Percentiles rank a stretch among this genome's conserved stretches.
phyloP scores from a whole-genome alignment of 305 asterid species.

The Solanum hybrid region DNA sequence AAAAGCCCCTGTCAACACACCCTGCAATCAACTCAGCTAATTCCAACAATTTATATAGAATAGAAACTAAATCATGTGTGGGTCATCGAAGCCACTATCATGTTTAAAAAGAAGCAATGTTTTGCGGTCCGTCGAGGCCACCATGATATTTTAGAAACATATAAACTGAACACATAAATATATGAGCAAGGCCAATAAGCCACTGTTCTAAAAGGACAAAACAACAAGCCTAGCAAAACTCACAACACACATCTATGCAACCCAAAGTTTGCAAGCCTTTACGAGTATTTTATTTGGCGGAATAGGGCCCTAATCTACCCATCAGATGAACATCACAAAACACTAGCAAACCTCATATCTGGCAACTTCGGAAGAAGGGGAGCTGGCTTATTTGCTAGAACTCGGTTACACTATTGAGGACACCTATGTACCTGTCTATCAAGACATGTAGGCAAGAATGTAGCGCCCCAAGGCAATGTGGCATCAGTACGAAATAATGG shows the following conservation, averaged over 20 bases:
- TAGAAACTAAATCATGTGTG: neutral
- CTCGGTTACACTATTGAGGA: neutral
- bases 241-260: neutral
- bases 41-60: neutral
- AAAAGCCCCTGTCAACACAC: neutral
- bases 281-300: neutral
- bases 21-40: neutral
- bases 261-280: neutral
- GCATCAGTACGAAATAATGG: neutral
- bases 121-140: neutral
- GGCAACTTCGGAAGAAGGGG: neutral
- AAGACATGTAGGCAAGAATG: neutral
- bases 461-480: neutral
- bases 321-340: neutral
- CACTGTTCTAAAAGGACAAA: neutral
- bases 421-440: neutral
- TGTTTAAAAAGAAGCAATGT: neutral
- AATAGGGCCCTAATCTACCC: neutral
- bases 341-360: neutral
- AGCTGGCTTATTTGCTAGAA: neutral
- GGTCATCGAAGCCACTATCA: neutral
- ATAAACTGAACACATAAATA: neutral
- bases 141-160: neutral
- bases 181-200: neutral
- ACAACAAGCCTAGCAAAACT: neutral